These are phyloP conservation scores for Vachellia collinsii DNA, from an alignment of 306 rosid species.

Conservation along the genomic window DNA sequence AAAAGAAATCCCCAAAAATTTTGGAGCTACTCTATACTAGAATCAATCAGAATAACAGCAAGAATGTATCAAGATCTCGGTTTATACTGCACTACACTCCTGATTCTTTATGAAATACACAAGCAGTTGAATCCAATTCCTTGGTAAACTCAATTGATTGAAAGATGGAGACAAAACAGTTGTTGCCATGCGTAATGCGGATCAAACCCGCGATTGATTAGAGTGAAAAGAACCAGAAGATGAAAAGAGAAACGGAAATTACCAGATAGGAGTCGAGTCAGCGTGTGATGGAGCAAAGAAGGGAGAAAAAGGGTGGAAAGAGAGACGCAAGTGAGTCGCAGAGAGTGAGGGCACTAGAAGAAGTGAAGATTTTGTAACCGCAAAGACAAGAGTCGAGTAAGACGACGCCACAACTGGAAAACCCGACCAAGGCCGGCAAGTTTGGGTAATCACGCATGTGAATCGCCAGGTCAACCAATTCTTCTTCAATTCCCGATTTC, in stretches of 20 bases:
- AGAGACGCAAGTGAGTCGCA: conserved; percentile 16
- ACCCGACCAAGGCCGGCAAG: conserved; percentile 70
- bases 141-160: background rate
- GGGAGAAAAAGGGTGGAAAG: background rate
- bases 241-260: conserved; percentile 2
- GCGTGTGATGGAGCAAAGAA: conserved; percentile 28
- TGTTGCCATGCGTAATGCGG: conserved; percentile 9
- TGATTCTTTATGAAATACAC: conserved; percentile 2
- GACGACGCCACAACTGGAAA: conserved; percentile 21
- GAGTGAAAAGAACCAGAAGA: background rate
- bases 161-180: background rate
- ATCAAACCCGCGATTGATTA: conserved; percentile 8
- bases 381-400: conserved; percentile 39
- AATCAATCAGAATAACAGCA: conserved; percentile 18
- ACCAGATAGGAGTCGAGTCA: conserved; percentile 33
- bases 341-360: conserved; percentile 49
- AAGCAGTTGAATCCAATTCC: conserved; percentile 31
- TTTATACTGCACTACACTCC: conserved; percentile 34
- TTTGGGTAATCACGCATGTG: conserved; percentile 27
- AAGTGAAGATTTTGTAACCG: conserved; percentile 50
- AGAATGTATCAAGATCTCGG: conserved; percentile 57
- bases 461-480: conserved; percentile 24
- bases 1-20: background rate
- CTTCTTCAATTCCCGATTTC: background rate
- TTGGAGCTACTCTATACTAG: background rate